Evolutionary conservation across 1,284 basidiomycete species (phyloP).

Genomic region (Caloboletus inedulis): DNA sequence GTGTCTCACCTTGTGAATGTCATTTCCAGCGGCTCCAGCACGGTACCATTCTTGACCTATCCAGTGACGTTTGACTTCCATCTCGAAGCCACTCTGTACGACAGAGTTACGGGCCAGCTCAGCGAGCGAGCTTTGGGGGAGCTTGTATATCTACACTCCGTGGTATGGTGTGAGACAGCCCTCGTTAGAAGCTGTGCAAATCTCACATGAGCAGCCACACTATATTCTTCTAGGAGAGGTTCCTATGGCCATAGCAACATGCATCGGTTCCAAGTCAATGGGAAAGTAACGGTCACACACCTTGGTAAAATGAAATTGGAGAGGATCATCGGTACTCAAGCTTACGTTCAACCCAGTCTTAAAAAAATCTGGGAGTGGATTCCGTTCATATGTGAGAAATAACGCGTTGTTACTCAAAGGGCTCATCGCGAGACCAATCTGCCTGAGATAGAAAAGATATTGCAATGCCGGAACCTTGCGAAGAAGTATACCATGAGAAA

Average conservation of each 20-base stretch:
- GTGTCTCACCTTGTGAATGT: slow-evolving; percentile 77
- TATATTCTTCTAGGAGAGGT: slow-evolving; percentile 95
- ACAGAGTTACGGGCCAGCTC: slow-evolving; percentile 97
- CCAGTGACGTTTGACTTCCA: slow-evolving; percentile 99
- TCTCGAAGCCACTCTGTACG: slow-evolving; percentile 96
- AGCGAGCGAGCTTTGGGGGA: slow-evolving; percentile 79
- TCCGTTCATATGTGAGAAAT: slow-evolving; percentile 95
- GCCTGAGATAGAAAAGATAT: slow-evolving; percentile 94
- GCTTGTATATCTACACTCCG: slow-evolving; percentile 75
- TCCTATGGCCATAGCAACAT: slow-evolving; percentile 50
- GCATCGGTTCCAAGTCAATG: neutral
- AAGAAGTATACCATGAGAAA: slow-evolving; percentile 96
- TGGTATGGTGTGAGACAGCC: neutral
- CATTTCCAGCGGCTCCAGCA: slow-evolving; percentile 84
- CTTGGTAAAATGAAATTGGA: slow-evolving; percentile 97
- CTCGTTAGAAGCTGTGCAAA: slow-evolving; percentile 1
- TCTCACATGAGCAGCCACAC: slow-evolving; percentile 90
- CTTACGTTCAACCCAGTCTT: slow-evolving; percentile 95
- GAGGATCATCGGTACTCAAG: slow-evolving; percentile 92
- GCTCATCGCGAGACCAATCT: slow-evolving; percentile 98
- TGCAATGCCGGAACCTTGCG: slow-evolving; percentile 95
- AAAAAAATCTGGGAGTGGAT: slow-evolving; percentile 97
- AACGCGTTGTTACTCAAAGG: slow-evolving; percentile 97
- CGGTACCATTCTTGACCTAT: slow-evolving; percentile 88
- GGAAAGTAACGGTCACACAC: slow-evolving; percentile 35